Base-by-base conservation (phyloP, 2,329 filamentous ascomycete species). In the Nothophaeocryptopus gaeumannii region DNA sequence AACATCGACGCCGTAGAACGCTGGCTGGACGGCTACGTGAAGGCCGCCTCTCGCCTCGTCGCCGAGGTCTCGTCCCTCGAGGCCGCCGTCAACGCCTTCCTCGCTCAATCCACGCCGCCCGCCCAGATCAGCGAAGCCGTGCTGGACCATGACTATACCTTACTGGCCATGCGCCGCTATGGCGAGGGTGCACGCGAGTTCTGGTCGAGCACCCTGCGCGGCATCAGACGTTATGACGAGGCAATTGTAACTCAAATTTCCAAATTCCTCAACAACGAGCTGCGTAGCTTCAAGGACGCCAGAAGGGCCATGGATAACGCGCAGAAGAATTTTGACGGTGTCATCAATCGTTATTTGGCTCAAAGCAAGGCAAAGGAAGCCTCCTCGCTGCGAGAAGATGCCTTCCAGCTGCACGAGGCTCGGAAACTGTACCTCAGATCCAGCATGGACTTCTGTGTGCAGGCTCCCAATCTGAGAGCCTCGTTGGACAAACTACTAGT, bases 331-430 rank as follows among this genome's bases (percentile, higher is more conserved):
- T 96, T 91, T 63, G 93, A 99, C 67, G 80, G 81, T 47, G 83
- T 88, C 2, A 79, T 96, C 50, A 82, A 88, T 15, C 83, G 91
- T 51, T 97, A 95, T 65, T 80, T 90, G 5, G 77, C 81, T 2
- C 90, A 96, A 70, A 87, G 85, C 58, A 97, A 96, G 75, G 85
- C 89, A 5, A 99, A 97, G 71, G 93, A 99, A 70, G 82, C 92
- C 0, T 96, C 90, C 0, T 82, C 90, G 1, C 76, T 99, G 48
- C 81, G 93, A 53, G 93, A 99, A 69, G 93, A 99, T 70, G 93
- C 93, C 0, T 99, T 99, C 64, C 85, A 93, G 66, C 82, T 97
- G 33, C 93, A 96, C 67, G 93, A 97, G 74, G 88, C 89, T 16
- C 83, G 92, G 51, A 95, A 93, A 65, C 82, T 84, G 30, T 99